Base-by-base conservation (phyloP, 176 grass and related monocot species). In the Elymus sibiricus region DNA sequence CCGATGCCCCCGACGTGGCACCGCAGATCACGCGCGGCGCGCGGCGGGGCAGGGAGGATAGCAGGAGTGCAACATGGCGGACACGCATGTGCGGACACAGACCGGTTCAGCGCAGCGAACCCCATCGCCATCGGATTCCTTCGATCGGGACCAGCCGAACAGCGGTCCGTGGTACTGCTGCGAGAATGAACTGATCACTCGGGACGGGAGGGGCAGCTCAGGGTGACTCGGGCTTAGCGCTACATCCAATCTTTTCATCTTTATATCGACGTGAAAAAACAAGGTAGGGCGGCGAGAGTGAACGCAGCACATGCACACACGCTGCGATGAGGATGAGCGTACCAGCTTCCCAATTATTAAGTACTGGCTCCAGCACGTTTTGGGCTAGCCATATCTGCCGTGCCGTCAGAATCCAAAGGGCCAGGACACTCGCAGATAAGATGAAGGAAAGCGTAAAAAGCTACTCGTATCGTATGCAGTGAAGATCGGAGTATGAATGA, bases 101-200 rank as follows among this genome's bases (percentile, higher is more conserved):
- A 5, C 13, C 24, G 28, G 78, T 64, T 64, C 35, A 1, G 35
- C 11, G 1, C 42, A 7, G 29, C 4, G 24, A 5, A 16, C 65
- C 26, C 53, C 53, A 58, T 32, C 49, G 16, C 49, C 65, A 61
- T 79, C 53, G 39, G 85, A 80, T 80, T 64, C 84, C 66, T 79
- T 31, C 4, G 0, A 75, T 62, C 51, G 4, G n/a, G 44, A 26
- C 58, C 44, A 26, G 72, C 2, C 42, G 27, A 14, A 16, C 62
- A 28, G 53, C 53, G 53, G 19, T 2, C 53, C 55, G 55, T 58
- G 21, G 55, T 58, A 58, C 53, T 22, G 17, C 19, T 22, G 55
- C 21, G 19, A 58, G 19, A 58, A 58, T 3, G 55, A 58, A 58
- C 55, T 22, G 55, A 58, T 22, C 55, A 22, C 3, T 19, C 55